A percentile compares a stretch with the other conserved stretches of the same genome.
Evolutionary conservation across 805 yeast species (phyloP).

Genomic region (Wickerhamomyces tratensis): DNA sequence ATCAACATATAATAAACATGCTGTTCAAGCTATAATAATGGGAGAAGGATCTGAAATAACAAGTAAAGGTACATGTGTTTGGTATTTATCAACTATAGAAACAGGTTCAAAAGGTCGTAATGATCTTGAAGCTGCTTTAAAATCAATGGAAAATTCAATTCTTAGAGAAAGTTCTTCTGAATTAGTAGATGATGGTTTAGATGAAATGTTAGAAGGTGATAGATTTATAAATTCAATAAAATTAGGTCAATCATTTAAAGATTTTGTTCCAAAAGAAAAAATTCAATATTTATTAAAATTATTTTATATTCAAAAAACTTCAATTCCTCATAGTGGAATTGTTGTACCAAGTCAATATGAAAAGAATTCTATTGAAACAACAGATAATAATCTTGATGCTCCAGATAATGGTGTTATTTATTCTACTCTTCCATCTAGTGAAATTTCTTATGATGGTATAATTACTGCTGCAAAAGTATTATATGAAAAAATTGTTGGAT

Average conservation of each 20-base stretch:
- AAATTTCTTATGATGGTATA: slow-evolving; percentile 85
- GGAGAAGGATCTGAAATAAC: slow-evolving; percentile 85
- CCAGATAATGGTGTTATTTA: slow-evolving; percentile 39
- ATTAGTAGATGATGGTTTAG: slow-evolving; percentile 45
- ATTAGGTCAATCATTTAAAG: slow-evolving; percentile 76
- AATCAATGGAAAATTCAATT: slow-evolving; percentile 70
- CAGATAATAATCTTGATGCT: slow-evolving; percentile 16
- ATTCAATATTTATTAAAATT: slow-evolving; percentile 52
- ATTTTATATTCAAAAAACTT: slow-evolving; percentile 48
- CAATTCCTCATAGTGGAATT: slow-evolving; percentile 47
- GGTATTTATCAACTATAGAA: slow-evolving; percentile 83
- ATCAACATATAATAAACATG: slow-evolving; percentile 48
- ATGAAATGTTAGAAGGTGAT: slow-evolving; percentile 34
- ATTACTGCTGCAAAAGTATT: slow-evolving; percentile 71
- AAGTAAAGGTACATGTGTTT: slow-evolving; percentile 76
- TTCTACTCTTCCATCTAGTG: slow-evolving; percentile 68
- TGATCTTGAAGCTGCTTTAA: slow-evolving; percentile 74
- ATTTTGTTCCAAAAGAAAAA: slow-evolving; percentile 74
- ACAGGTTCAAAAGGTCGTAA: slow-evolving; percentile 57
- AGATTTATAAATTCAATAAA: slow-evolving; percentile 68
- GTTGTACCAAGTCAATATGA: slow-evolving; percentile 32
- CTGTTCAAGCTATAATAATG: slow-evolving; percentile 82
- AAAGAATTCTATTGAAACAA: slow-evolving; percentile 20
- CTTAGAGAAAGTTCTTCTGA: slow-evolving; percentile 65
- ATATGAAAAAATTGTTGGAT: slow-evolving; percentile 76